Conservation (phyloP, 2,329 filamentous ascomycete species). For the Ceratocystis ficicola region DNA sequence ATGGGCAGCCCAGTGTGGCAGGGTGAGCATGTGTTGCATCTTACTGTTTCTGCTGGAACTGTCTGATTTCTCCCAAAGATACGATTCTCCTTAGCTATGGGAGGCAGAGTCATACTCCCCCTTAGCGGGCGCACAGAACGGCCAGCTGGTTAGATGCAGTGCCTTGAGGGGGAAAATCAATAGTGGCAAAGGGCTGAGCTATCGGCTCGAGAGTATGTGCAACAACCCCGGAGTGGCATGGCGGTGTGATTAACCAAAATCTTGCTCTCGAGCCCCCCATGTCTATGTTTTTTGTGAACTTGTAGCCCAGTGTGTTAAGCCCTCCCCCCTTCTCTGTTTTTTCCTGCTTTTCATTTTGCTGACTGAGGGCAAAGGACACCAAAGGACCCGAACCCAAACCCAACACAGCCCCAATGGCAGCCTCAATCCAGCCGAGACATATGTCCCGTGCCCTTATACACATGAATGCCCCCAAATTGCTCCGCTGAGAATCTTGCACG, state of each 20-base stretch:
- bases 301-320: not conserved
- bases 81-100: not conserved
- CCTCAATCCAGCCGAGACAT: conserved; percentile 1
- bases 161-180: not conserved
- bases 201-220: not conserved
- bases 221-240: not conserved
- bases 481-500: not conserved
- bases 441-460: not conserved
- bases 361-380: not conserved
- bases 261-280: not conserved
- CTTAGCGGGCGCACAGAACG: not conserved
- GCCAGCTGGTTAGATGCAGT: not conserved
- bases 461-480: not conserved
- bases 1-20: not conserved
- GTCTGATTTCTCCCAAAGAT: not conserved
- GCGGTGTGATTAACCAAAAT: not conserved
- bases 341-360: not conserved
- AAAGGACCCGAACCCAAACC: not conserved
- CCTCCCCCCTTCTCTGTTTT: too few species aligned
- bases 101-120: not conserved
- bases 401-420: conserved; percentile 11
- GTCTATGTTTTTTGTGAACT: not conserved
- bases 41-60: not conserved
- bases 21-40: not conserved
- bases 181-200: not conserved